Evolutionary conservation across 805 yeast genomes (phyloP).

Genomic region (Metschnikowia hibisci): DNA sequence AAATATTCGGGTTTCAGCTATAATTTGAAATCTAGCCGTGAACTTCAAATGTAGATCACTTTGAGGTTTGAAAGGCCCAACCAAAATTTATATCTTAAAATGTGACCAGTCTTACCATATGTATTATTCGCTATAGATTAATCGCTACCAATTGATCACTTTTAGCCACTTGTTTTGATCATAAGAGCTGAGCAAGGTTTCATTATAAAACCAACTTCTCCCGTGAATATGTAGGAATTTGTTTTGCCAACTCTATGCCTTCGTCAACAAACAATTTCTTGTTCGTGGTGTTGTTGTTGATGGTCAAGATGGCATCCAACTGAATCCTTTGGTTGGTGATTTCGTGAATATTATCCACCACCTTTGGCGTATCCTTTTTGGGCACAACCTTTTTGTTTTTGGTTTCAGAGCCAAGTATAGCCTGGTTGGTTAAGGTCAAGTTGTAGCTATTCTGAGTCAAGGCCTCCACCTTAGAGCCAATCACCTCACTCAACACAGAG

Average conservation of each 20-base stretch:
- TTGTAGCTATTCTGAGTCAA: conserved; percentile 40
- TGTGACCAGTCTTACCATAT: no score
- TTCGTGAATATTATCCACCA: conserved; percentile 25
- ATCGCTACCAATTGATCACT: no score
- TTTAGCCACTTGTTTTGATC: no score
- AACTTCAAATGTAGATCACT: no score
- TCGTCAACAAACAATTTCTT: conserved; percentile 26
- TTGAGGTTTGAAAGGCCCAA: no score
- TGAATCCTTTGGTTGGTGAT: conserved; percentile 27
- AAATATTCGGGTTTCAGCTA: no score
- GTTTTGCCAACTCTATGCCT: conserved; percentile 32
- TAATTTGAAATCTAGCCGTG: no score
- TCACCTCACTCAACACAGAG: conserved; percentile 39
- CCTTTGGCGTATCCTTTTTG: conserved; percentile 17
- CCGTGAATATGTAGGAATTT: conserved; percentile 51
- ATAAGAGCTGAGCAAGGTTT: no score
- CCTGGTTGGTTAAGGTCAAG: conserved; percentile 46
- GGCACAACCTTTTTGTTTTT: conserved; percentile 24
- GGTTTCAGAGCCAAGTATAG: conserved; percentile 26
- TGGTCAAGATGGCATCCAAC: conserved; percentile 32
- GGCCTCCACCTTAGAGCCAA: conserved; percentile 46
- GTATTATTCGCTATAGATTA: no score
- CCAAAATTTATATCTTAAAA: not conserved
- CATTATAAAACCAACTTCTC: conserved; percentile 45
- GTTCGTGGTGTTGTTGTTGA: conserved; percentile 26